A percentile compares a stretch with the other conserved stretches of the same genome.
phyloP scores from a whole-genome alignment of 495 filamentous ascomycete species.

The Sabuloglossum arenarium region DNA sequence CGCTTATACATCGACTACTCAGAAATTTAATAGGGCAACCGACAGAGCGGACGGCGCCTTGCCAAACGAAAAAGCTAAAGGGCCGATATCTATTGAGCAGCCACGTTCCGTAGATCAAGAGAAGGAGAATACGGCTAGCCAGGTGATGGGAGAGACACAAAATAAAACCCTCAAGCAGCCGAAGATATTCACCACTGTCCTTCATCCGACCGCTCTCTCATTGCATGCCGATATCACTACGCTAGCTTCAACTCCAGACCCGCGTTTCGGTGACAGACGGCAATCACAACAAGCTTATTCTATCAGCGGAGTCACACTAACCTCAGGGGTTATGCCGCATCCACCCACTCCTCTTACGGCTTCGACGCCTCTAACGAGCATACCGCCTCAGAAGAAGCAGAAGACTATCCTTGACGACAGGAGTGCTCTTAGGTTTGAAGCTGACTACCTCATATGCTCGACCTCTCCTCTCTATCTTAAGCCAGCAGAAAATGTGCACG shows the following conservation, averaged over 20 bases:
- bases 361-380: constrained; percentile 29
- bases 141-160: constrained; percentile 15
- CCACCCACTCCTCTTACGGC: constrained; percentile 44
- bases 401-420: constrained; percentile 58
- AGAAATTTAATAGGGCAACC: constrained; percentile 12
- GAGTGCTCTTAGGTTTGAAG: constrained; percentile 53
- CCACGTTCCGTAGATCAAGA: not conserved
- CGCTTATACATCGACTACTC: constrained; percentile 50
- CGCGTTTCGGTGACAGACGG: constrained; percentile 23
- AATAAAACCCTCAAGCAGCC: constrained; percentile 24
- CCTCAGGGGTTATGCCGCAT: constrained; percentile 31
- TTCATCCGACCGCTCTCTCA: constrained; percentile 64
- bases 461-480: constrained; percentile 56
- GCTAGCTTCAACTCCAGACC: constrained; percentile 49
- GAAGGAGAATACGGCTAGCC: constrained; percentile 18
- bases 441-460: constrained; percentile 46
- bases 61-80: not conserved
- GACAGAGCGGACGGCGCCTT: constrained; percentile 3
- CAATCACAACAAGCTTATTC: constrained; percentile 20
- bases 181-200: constrained; percentile 54
- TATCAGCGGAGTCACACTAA: constrained; percentile 21
- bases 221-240: constrained; percentile 53
- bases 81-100: not conserved
- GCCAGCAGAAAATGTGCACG: constrained; percentile 42
- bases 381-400: constrained; percentile 41